Conservation (phyloP, 306 rosid species). For the Vigna nakashimae region DNA sequence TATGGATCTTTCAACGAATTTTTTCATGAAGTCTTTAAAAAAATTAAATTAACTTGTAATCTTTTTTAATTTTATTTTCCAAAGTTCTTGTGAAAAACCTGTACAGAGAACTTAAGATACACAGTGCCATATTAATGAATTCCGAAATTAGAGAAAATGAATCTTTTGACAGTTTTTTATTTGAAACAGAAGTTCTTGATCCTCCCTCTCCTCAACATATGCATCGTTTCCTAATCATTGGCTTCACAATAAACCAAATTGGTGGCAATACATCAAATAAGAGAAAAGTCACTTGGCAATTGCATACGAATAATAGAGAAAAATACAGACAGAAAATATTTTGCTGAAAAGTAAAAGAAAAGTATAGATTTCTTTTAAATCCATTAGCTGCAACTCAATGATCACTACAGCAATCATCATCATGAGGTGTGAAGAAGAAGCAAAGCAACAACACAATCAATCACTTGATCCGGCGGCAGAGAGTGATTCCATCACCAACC, state of each 20-base stretch:
- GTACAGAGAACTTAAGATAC: no score
- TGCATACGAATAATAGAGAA: constrained; percentile 13
- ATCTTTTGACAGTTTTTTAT: neutral
- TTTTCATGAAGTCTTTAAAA: no score
- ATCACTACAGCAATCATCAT: neutral
- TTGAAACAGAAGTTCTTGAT: neutral
- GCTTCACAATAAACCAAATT: neutral
- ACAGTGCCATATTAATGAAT: no score
- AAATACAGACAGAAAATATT: constrained; percentile 22
- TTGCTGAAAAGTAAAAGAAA: neutral
- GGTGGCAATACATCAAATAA: neutral
- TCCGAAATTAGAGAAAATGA: neutral
- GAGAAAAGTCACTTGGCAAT: neutral
- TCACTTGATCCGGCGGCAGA: constrained; percentile 82
- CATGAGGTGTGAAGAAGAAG: neutral
- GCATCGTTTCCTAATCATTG: neutral
- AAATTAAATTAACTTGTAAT: no score
- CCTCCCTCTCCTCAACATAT: neutral
- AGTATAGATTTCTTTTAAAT: neutral
- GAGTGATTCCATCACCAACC: constrained; percentile 87
- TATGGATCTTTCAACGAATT: no score
- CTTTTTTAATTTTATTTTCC: no score
- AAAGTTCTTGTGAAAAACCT: no score
- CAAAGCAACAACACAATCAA: neutral
- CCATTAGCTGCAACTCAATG: neutral